Conservation (phyloP, 1,139 yeast genomes). For the Scheffersomyces segobiensis region DNA sequence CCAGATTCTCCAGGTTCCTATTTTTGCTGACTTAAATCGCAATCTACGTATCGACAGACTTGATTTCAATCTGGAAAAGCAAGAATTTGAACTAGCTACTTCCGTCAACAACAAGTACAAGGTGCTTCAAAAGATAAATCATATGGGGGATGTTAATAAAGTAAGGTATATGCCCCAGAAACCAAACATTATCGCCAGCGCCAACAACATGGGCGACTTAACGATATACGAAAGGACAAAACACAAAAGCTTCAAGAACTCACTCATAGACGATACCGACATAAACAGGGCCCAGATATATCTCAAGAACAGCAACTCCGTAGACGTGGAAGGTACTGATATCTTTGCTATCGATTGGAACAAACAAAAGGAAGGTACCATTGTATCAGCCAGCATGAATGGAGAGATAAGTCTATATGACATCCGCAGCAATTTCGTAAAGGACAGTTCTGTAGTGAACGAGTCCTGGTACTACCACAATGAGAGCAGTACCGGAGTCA, state of each 20-base stretch:
- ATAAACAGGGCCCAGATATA: conserved; percentile 34
- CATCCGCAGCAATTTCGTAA: conserved; percentile 22
- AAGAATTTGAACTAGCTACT: conserved; percentile 40
- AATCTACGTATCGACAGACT: conserved; percentile 33
- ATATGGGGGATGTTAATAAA: conserved; percentile 46
- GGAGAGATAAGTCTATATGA: conserved; percentile 40
- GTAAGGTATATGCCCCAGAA: conserved; percentile 45
- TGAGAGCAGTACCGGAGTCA: conserved; percentile 41
- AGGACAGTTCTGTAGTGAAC: not conserved
- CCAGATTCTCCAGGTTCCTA: conserved; percentile 40
- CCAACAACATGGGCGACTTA: conserved; percentile 41
- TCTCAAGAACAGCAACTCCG: conserved; percentile 13
- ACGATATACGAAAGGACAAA: conserved; percentile 54
- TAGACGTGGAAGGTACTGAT: conserved; percentile 17
- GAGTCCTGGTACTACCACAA: conserved; percentile 4
- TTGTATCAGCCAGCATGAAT: conserved; percentile 37
- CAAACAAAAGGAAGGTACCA: conserved; percentile 34
- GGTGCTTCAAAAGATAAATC: conserved; percentile 42
- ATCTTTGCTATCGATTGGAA: conserved; percentile 51
- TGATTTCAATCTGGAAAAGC: conserved; percentile 40
- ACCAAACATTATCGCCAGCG: conserved; percentile 45
- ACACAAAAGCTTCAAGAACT: conserved; percentile 44
- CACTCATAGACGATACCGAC: conserved; percentile 27
- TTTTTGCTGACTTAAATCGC: conserved; percentile 30
- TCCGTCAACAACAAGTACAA: conserved; percentile 26